These are phyloP conservation scores for Lichina pygmaea DNA, from an alignment of 495 filamentous ascomycete genomes.

Conservation along the genomic window DNA sequence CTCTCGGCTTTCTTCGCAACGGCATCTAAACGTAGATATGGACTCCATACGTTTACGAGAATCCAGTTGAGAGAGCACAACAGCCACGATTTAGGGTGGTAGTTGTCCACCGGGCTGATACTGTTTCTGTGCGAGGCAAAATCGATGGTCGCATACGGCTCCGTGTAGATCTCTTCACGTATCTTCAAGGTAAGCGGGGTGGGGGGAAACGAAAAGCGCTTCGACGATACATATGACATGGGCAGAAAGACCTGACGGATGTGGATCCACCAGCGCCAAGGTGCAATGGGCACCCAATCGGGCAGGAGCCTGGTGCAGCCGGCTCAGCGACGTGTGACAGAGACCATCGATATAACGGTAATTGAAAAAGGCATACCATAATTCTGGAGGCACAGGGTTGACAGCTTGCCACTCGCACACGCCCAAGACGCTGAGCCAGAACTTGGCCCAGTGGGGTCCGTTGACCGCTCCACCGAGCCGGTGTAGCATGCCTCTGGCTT, in stretches of 20 bases:
- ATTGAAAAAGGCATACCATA: conserved; percentile 31
- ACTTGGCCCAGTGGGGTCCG: conserved; percentile 86
- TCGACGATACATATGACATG: conserved; percentile 75
- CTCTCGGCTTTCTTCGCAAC: conserved; percentile 41
- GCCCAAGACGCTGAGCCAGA: conserved; percentile 65
- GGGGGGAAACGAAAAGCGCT: conserved; percentile 41
- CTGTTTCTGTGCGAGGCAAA: conserved; percentile 58
- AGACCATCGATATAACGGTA: background rate
- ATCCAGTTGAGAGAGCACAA: conserved; percentile 50
- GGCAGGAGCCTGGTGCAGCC: conserved; percentile 36
- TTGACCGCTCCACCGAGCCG: conserved; percentile 63
- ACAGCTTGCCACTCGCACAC: conserved; percentile 76
- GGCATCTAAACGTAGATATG: conserved; percentile 31
- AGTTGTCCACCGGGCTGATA: conserved; percentile 60
- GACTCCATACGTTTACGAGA: conserved; percentile 53
- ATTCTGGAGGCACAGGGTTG: conserved; percentile 75
- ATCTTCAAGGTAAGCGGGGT: conserved; percentile 44
- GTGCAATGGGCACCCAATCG: conserved; percentile 82
- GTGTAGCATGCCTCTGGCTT: conserved; percentile 60
- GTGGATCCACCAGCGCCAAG: conserved; percentile 98
- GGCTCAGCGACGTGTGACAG: background rate
- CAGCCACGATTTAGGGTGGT: conserved; percentile 72
- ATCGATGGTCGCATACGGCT: conserved; percentile 51
- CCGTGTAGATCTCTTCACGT: conserved; percentile 60
- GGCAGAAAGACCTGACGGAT: conserved; percentile 81